Evolutionary conservation across 345 rosid species (phyloP).

Genomic region (Kandelia obovata): DNA sequence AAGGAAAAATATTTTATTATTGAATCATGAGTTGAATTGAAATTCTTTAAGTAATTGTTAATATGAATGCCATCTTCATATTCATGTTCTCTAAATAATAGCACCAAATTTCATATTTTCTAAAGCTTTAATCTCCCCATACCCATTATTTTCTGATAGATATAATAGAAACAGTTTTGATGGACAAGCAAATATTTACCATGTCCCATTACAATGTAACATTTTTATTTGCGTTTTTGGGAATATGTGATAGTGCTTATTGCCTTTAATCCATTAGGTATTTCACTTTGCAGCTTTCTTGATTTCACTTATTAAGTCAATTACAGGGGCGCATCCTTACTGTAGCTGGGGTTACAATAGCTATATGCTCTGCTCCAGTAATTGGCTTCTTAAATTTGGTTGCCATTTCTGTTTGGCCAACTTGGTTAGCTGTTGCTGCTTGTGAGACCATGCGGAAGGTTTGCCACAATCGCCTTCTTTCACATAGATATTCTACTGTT

Average conservation of each 20-base stretch:
- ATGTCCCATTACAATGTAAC: too few species aligned
- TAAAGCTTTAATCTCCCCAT: too few species aligned
- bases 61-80: not conserved
- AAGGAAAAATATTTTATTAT: too few species aligned
- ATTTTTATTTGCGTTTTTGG: not conserved
- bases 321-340: slow-evolving; percentile 81
- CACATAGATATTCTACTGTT: not conserved
- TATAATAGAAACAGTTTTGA: too few species aligned
- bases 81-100: too few species aligned
- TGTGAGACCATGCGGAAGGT: slow-evolving; percentile 95
- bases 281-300: not conserved
- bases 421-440: slow-evolving; percentile 71
- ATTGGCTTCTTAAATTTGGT: slow-evolving; percentile 66
- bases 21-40: too few species aligned
- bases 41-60: not conserved
- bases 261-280: not conserved
- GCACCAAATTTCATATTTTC: too few species aligned
- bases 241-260: not conserved
- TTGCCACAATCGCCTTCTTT: not conserved
- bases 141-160: too few species aligned
- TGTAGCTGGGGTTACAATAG: slow-evolving; percentile 66
- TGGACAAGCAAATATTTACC: too few species aligned
- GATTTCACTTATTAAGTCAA: slow-evolving; percentile 19
- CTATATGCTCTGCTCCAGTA: slow-evolving; percentile 77
- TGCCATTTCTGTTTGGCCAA: slow-evolving; percentile 83